Base-by-base conservation (phyloP, 1,284 basidiomycete species). In the Irpex sp. region DNA sequence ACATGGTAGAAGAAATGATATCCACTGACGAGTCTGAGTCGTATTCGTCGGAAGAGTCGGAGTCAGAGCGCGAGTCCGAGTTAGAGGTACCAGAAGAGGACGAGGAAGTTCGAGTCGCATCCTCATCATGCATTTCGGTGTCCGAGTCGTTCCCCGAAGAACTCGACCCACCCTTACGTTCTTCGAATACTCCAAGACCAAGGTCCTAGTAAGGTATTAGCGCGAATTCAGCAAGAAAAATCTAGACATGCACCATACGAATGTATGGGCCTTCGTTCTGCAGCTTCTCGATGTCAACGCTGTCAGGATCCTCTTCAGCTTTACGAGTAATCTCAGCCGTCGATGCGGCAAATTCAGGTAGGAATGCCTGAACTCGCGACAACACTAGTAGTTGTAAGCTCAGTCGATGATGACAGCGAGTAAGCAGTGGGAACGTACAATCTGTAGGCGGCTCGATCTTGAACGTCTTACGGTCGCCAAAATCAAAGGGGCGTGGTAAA, bases 261-360 rank as follows among this genome's bases (percentile, higher is more conserved):
- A 91, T 87, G 69, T 87, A 85, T 62, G 74, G 78, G 11, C 78
- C 76, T 61, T 78, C 77, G 31, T 77, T 77, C 6, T 73, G 71
- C 19, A 89, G 67, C 60, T 85, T 80, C 71, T 91, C 89, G 51
- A 91, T 88, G 68, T 90, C 83, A 21, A 89, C 76, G 66, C 84
- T 86, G 15, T 72, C 71, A 0, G 86, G 85, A 64, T 86, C 79
- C 48, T 74, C 72, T 62, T 80, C 74, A 5, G 75, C 76, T 34
- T 77, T 75, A 44, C 79, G 75, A 2, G 78, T 68, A 21, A 90
- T 79, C 0, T 79, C 74, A 5, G 78, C 78, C 66, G 89, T 90
- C 2, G 88, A 87, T 13, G 84, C 85, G 56, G 85, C 81, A 15
- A 90, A 76, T 66, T 83, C 76, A 0, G 88, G 87, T 6, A 90